Base-by-base conservation (phyloP, 768 basidiomycete species). In the Russula sp. region DNA sequence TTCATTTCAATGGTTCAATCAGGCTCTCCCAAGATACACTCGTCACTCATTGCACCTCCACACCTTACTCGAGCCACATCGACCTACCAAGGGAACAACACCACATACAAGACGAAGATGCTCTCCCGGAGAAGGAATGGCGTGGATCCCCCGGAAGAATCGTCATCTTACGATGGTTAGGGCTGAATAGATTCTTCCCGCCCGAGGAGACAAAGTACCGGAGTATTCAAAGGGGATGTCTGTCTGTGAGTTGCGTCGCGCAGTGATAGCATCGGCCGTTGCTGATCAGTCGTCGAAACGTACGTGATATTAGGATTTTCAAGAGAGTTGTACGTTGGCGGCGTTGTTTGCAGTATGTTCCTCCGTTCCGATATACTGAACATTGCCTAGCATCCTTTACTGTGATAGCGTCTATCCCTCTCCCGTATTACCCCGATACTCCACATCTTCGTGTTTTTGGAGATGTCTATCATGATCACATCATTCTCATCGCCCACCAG, bases 151-250 rank as follows among this genome's bases (percentile, higher is more conserved):
- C 81, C 24, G 87, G 86, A 48, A 80, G 81, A 59, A 63, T 89
- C 8, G 76, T 78, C 1, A 72, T 89, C 18, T 89, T 88, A 86
- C 80, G 79, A 38, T 91, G 89, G 89, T 76, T 90, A 34, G 80
- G 82, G 6, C 74, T 86, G 24, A 74, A 84, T 65, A 80, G 88
- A 16, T 90, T 85, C 72, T 87, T 89, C 69, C 85, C 85, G 2
- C 77, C 64, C n/a, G 40, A 79, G 1, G 71, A 76, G 68, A 64
- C 74, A 69, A 63, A 67, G 62, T 58, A 77, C 69, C 73, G 72
- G 51, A 76, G 71, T 42, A 72, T 79, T 26, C 76, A 85, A 69
- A 77, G 84, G 65, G 86, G 86, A 22, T 84, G 83, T 65, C 79
- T 82, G 54, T 84, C 85, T 55, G 88, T 90, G 73, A 36, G 84